Base-by-base conservation (phyloP, 352 stramenopile genomes). In the Elongisporangium senticosum region DNA sequence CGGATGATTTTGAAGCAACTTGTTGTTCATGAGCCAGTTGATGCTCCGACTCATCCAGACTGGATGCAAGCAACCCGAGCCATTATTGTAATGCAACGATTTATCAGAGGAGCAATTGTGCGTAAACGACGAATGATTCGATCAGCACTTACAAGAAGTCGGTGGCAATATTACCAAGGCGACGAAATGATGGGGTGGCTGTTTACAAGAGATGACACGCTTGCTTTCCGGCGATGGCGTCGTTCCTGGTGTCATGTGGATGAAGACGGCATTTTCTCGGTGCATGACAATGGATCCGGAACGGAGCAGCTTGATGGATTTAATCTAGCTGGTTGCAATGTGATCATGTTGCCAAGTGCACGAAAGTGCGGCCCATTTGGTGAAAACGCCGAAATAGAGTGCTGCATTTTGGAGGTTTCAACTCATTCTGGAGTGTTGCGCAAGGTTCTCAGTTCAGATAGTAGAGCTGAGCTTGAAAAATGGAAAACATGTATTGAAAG, bases 181-280 rank as follows among this genome's bases (percentile, higher is more conserved):
- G 76, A 75, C 23, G 79, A 89, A 37, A 74, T 78, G 53, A 89
- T 91, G 75, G 83, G 87, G 2, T 96, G 87, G 87, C 59, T 96
- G 26, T 96, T 87, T 61, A 87, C 74, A 7, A 59, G 85, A 63
- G 87, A 95, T 48, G 83, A 94, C 43, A 89, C 80, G 14, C 74
- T 96, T 10, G 82, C 87, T 21, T 96, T 96, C 61, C 79, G 78
- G 58, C 73, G 87, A 22, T 96, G 87, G 87, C 77, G 82, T 53
- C 78, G 86, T 15, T 85, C 74, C 8, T 96, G 83, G 83, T 94
- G 86, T 53, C 82, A 90, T 50, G 55, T 95, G 1, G 79, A 92
- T 47, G 69, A 87, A 17, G 67, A 89, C 23, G 79, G 83, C 1
- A 66, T 82, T 7, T 79, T 96, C 8, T 89, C 74, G 0, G 72